phyloP scores from a whole-genome alignment of 2,329 filamentous ascomycete genomes.

The Fusarium odoratissimum region DNA sequence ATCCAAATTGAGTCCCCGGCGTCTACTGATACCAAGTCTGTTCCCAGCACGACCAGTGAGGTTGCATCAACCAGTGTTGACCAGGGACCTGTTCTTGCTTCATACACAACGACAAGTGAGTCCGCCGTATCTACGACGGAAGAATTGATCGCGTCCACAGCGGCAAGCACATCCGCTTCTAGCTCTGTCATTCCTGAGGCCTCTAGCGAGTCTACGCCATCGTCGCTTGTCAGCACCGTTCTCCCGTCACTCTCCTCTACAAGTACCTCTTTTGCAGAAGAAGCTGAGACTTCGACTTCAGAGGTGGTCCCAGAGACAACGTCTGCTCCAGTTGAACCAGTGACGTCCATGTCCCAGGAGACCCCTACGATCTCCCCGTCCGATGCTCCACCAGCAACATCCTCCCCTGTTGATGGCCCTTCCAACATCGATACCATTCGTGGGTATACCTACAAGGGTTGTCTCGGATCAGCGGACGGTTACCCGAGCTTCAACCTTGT shows the following conservation, averaged over 20 bases:
- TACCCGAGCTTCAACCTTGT: neutral
- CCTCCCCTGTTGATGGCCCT: neutral
- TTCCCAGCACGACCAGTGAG: neutral
- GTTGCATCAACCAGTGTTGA: neutral
- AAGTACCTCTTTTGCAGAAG: neutral
- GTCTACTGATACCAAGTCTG: fast-evolving
- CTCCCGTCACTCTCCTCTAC: fast-evolving
- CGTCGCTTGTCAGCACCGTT: neutral
- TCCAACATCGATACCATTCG: neutral
- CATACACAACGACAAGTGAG: neutral
- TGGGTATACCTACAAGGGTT: neutral
- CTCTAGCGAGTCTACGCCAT: neutral
- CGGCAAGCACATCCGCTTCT: neutral
- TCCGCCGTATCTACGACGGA: neutral
- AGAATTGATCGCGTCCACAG: fast-evolving
- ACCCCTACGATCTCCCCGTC: neutral
- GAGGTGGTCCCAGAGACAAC: neutral
- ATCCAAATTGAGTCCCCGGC: neutral
- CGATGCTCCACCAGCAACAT: neutral
- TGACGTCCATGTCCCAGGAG: neutral
- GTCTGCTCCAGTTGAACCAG: neutral
- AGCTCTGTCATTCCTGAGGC: too few relatives aligned
- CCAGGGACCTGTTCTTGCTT: neutral
- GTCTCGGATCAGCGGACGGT: neutral
- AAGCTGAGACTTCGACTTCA: neutral